Conservation (phyloP, 192 early-diverging fungal species). For the Physocladia obscura region DNA sequence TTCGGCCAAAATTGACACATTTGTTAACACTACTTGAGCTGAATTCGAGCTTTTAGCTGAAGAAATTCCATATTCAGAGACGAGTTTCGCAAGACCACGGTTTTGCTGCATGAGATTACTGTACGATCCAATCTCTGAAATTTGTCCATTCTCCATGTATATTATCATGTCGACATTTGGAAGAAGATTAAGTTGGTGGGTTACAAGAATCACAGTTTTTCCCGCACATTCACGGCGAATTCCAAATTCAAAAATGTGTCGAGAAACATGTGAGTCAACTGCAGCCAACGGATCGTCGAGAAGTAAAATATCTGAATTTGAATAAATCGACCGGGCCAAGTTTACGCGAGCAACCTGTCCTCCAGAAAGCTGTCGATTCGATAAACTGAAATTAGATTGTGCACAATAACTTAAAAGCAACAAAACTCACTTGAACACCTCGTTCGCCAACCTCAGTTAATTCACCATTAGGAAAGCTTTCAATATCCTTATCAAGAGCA, state of each 20-base stretch:
- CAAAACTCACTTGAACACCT: constrained; percentile 52
- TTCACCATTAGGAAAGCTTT: constrained; percentile 28
- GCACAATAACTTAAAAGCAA: too few relatives aligned
- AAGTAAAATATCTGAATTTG: constrained; percentile 63
- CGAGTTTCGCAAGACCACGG: constrained; percentile 34
- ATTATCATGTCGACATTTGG: constrained; percentile 62
- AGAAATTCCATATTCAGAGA: constrained; percentile 7
- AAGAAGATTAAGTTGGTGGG: constrained; percentile 67
- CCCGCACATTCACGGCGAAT: constrained; percentile 39
- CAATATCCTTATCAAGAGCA: constrained; percentile 39
- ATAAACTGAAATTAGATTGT: too few relatives aligned
- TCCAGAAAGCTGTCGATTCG: constrained; percentile 58
- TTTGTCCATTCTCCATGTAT: constrained; percentile 60
- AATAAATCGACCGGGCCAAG: constrained; percentile 56
- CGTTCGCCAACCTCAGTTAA: constrained; percentile 40
- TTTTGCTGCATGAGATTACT: constrained; percentile 48
- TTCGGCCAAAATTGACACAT: neutral
- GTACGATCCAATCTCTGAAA: constrained; percentile 59
- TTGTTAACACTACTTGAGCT: neutral
- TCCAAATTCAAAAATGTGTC: constrained; percentile 64
- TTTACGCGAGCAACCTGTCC: constrained; percentile 69
- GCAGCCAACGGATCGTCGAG: constrained; percentile 76
- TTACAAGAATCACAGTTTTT: constrained; percentile 68
- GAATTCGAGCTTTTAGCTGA: neutral
- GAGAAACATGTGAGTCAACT: constrained; percentile 63